These are phyloP conservation scores for Globomyces sp. DNA, from an alignment of 371 early-diverging fungal genomes.

Conservation along the genomic window DNA sequence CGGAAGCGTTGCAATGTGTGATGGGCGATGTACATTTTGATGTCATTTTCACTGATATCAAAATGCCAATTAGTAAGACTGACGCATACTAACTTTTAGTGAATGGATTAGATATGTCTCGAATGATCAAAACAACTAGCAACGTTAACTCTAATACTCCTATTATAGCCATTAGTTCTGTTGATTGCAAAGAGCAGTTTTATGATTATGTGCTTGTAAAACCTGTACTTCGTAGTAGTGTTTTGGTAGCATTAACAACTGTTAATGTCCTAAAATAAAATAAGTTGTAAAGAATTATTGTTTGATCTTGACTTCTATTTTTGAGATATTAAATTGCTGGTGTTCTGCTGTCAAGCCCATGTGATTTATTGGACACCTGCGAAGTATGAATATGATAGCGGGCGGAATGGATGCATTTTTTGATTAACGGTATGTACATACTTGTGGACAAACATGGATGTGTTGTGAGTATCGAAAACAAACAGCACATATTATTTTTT, in stretches of 20 bases:
- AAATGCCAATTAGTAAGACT: conserved; percentile 83
- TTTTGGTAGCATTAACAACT: background rate
- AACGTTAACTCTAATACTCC: conserved; percentile 57
- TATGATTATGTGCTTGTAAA: conserved; percentile 39
- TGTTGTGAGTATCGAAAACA: too few species aligned
- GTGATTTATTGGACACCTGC: too few species aligned
- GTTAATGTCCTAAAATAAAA: too few species aligned
- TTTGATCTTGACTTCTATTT: too few species aligned
- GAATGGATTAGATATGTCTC: conserved; percentile 85
- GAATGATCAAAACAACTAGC: conserved; percentile 92
- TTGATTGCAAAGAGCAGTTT: conserved; percentile 31
- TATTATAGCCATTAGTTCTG: conserved; percentile 37
- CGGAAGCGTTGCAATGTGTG: conserved; percentile 83
- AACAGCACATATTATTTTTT: too few species aligned
- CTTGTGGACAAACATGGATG: too few species aligned
- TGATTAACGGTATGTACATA: too few species aligned
- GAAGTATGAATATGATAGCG: too few species aligned
- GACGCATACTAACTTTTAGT: conserved; percentile 46
- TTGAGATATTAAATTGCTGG: too few species aligned
- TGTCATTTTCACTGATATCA: conserved; percentile 89
- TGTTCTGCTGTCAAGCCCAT: too few species aligned
- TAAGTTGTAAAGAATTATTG: too few species aligned
- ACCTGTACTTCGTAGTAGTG: conserved; percentile 20
- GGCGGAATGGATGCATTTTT: too few species aligned
- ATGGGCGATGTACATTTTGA: conserved; percentile 87